A percentile compares a stretch with the other conserved stretches of the same genome.
These are phyloP conservation scores for Mycena crocata DNA, from an alignment of 768 basidiomycete species.

Conservation along the genomic window DNA sequence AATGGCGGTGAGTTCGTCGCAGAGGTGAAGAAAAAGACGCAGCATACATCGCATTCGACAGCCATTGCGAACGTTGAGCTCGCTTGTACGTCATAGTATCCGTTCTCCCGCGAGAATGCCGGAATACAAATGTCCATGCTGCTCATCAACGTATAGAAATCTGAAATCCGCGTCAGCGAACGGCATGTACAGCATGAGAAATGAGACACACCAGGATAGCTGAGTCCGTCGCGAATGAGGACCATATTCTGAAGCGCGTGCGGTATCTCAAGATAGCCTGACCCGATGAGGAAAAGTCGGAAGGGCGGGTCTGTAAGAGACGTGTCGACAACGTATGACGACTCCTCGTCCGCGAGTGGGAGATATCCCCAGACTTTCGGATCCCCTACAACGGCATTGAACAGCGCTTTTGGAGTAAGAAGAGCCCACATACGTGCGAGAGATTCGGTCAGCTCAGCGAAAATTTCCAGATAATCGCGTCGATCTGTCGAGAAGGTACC, in stretches of 20 bases:
- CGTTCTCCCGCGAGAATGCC: slow-evolving; percentile 48
- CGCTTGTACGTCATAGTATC: slow-evolving; percentile 51
- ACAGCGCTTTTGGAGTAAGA: background rate
- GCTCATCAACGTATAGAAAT: slow-evolving; percentile 52
- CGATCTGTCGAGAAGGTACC: slow-evolving; percentile 49
- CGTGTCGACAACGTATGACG: slow-evolving; percentile 36
- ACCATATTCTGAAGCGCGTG: slow-evolving; percentile 53
- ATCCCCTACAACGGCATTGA: slow-evolving; percentile 42
- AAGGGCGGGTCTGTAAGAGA: slow-evolving; percentile 45
- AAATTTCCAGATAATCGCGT: slow-evolving; percentile 50
- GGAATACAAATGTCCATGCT: slow-evolving; percentile 55
- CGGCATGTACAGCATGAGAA: background rate
- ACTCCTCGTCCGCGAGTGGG: slow-evolving; percentile 36
- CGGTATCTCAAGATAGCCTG: slow-evolving; percentile 48
- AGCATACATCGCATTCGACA: slow-evolving; percentile 50
- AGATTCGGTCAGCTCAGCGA: slow-evolving; percentile 46
- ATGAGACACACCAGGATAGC: slow-evolving; percentile 42
- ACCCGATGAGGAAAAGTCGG: slow-evolving; percentile 47
- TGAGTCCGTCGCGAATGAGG: slow-evolving; percentile 45
- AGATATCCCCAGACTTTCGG: slow-evolving; percentile 51
- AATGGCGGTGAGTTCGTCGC: background rate
- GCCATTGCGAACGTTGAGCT: slow-evolving; percentile 56
- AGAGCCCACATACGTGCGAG: slow-evolving; percentile 40
- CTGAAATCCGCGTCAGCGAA: slow-evolving; percentile 16
- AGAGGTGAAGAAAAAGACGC: background rate